Evolutionary conservation across 352 stramenopile genomes (phyloP).

Genomic region (Pythium apleroticum): DNA sequence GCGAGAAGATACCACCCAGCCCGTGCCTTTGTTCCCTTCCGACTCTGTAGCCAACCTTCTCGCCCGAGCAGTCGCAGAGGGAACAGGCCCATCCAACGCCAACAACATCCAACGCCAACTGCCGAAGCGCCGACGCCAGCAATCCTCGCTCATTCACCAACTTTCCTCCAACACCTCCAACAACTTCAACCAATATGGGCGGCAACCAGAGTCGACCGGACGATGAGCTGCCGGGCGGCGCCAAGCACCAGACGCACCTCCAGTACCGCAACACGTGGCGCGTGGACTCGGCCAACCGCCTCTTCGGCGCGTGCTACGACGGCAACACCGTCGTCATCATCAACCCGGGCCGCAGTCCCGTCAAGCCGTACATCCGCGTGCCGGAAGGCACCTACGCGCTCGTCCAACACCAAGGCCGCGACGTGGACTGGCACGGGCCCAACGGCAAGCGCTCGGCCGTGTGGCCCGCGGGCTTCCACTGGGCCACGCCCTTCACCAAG

Average conservation of each 20-base stretch:
- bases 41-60: background rate
- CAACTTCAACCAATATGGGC: slow-evolving; percentile 14
- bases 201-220: slow-evolving; percentile 11
- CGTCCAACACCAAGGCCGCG: slow-evolving; percentile 81
- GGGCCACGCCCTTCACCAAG: slow-evolving; percentile 70
- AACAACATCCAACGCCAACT: slow-evolving; percentile 7
- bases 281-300: slow-evolving; percentile 67
- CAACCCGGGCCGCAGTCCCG: slow-evolving; percentile 48
- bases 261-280: slow-evolving; percentile 59
- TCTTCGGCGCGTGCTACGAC: slow-evolving; percentile 80
- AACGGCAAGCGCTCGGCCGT: slow-evolving; percentile 48
- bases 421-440: slow-evolving; percentile 53
- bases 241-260: slow-evolving; percentile 49
- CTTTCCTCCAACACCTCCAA: slow-evolving; percentile 6
- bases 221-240: slow-evolving; percentile 20
- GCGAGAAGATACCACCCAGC: slow-evolving; percentile 1
- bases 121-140: background rate
- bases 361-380: slow-evolving; percentile 85
- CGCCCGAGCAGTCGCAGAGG: background rate
- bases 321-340: slow-evolving; percentile 84
- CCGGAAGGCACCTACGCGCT: slow-evolving; percentile 88
- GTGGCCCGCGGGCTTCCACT: slow-evolving; percentile 83
- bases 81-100: background rate
- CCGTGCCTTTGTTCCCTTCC: slow-evolving; percentile 6
- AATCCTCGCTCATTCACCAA: slow-evolving; percentile 13